Evolutionary conservation across 2,329 filamentous ascomycete genomes (phyloP).

Genomic region (Plectosphaerella plurivora): DNA sequence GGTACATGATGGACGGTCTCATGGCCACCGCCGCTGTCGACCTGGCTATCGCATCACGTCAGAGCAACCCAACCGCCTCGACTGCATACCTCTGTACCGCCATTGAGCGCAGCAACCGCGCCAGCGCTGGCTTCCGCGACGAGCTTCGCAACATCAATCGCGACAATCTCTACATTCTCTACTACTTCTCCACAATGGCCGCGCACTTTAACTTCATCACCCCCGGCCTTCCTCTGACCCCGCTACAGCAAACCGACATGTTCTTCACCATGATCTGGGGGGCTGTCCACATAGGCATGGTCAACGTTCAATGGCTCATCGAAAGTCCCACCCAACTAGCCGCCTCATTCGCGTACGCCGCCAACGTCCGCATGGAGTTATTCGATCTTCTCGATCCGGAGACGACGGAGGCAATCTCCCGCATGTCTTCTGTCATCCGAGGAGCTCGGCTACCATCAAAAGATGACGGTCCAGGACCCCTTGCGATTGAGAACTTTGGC

Average conservation of each 20-base stretch:
- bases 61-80: neutral
- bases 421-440: neutral
- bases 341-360: neutral
- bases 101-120: conserved; percentile 5
- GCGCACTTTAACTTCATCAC: conserved; percentile 4
- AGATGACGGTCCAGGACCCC: neutral
- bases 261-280: conserved; percentile 4
- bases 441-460: neutral
- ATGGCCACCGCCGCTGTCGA: conserved; percentile 1
- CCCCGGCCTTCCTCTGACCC: neutral
- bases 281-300: neutral
- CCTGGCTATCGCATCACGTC: neutral
- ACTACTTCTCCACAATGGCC: conserved; percentile 5
- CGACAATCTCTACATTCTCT: conserved; percentile 17
- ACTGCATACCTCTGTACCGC: conserved; percentile 4
- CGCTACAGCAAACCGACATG: conserved; percentile 2
- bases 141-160: conserved; percentile 17
- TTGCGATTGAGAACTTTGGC: conserved; percentile 1
- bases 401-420: conserved; percentile 3
- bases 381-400: conserved; percentile 4
- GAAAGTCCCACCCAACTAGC: neutral
- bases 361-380: neutral
- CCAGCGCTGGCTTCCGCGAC: conserved; percentile 8
- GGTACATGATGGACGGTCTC: conserved; percentile 33
- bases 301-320: conserved; percentile 1